Conservation (phyloP, 108 stramenopile genomes). For the Asterionellopsis glacialis region DNA sequence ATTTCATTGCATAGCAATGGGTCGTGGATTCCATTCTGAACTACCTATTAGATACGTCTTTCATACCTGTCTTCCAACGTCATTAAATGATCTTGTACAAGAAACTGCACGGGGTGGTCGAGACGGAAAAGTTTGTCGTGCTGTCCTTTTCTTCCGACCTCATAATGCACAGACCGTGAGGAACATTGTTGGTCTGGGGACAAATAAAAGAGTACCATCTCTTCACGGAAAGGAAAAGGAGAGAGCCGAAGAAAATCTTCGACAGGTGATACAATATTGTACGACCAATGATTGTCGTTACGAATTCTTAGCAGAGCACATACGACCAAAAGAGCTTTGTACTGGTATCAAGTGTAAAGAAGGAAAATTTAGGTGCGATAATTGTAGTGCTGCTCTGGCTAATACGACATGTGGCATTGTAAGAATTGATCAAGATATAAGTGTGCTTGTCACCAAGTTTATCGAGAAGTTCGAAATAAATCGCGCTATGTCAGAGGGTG, state of each 20-base stretch:
- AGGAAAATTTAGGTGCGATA: not conserved
- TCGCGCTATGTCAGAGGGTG: too few relatives aligned
- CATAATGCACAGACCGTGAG: slow-evolving; percentile 5
- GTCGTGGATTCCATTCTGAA: slow-evolving; percentile 8
- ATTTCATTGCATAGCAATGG: slow-evolving; percentile 1
- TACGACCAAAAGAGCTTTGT: not conserved
- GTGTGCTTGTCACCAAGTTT: too few relatives aligned
- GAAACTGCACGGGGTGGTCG: slow-evolving; percentile 70
- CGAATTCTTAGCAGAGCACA: not conserved
- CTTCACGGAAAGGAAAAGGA: not conserved
- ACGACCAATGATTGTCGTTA: not conserved
- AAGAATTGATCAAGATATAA: too few relatives aligned
- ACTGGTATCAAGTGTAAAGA: not conserved
- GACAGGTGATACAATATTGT: not conserved
- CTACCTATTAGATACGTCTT: slow-evolving; percentile 10
- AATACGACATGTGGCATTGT: too few relatives aligned
- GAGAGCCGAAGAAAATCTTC: not conserved
- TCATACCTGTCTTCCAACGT: slow-evolving; percentile 24
- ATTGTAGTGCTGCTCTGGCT: not conserved
- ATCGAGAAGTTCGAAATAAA: too few relatives aligned
- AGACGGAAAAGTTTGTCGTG: slow-evolving; percentile 43
- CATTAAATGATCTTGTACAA: slow-evolving; percentile 45
- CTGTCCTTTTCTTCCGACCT: slow-evolving; percentile 27
- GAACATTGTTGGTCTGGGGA: not conserved
- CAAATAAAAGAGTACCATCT: not conserved